Conservation (phyloP, 164 flowering plant species). For the Vitis rupestris region DNA sequence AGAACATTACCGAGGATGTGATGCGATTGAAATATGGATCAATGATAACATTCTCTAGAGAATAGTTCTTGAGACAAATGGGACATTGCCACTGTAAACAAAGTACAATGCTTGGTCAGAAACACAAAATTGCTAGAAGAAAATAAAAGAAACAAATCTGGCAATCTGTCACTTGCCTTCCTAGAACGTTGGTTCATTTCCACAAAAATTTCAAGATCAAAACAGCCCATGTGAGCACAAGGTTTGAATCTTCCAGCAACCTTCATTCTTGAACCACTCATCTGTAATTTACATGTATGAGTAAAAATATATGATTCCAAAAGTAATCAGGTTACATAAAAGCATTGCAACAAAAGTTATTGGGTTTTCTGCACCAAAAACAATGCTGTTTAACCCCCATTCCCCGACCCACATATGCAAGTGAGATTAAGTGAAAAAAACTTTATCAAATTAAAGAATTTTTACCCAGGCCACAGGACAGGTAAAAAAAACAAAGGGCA, state of each 20-base stretch:
- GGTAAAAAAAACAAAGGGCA: neutral
- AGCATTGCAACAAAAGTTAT: too few species aligned
- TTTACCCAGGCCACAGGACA: neutral
- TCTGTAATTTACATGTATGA: constrained; percentile 38
- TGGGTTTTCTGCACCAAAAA: neutral
- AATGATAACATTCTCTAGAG: constrained; percentile 74
- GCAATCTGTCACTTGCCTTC: constrained; percentile 54
- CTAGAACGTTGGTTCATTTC: constrained; percentile 94
- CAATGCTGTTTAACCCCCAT: neutral
- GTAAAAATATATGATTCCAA: neutral
- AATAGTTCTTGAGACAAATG: constrained; percentile 87
- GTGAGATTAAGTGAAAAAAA: neutral
- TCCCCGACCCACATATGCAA: too few species aligned
- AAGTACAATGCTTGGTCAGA: constrained; percentile 3
- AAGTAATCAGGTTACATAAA: too few species aligned
- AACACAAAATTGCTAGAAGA: neutral
- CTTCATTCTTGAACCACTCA: constrained; percentile 97
- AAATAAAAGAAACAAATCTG: neutral
- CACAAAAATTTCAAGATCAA: constrained; percentile 94
- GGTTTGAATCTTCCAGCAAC: constrained; percentile 93
- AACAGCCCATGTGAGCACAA: constrained; percentile 95
- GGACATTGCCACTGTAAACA: constrained; percentile 98
- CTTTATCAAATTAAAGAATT: neutral
- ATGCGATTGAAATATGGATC: constrained; percentile 94
- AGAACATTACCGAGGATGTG: constrained; percentile 58